Conservation (phyloP, 2,329 filamentous ascomycete genomes). For the Diplodia sapinea region DNA sequence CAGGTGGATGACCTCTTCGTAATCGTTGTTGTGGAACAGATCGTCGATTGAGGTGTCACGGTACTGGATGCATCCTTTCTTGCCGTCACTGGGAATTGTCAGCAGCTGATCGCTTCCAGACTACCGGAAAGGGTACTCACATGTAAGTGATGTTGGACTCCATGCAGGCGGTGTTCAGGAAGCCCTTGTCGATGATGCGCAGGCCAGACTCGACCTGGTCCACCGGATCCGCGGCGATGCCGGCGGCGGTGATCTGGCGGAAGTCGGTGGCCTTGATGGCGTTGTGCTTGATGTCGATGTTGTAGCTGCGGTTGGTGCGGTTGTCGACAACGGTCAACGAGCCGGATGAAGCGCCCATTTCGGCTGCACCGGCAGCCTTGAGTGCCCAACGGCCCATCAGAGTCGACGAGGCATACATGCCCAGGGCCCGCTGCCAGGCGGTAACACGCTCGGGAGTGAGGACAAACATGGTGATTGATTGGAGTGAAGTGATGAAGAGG, state of each 20-base stretch:
- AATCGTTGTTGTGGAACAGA: slow-evolving; percentile 50
- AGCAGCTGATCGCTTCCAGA: slow-evolving; percentile 38
- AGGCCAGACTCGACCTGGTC: slow-evolving; percentile 37
- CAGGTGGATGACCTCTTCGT: slow-evolving; percentile 58
- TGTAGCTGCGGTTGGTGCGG: slow-evolving; percentile 40
- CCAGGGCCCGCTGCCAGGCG: neutral
- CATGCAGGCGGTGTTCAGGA: slow-evolving; percentile 44
- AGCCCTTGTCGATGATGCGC: slow-evolving; percentile 44
- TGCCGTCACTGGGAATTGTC: slow-evolving; percentile 26
- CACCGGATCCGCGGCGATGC: slow-evolving; percentile 35
- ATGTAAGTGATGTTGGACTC: slow-evolving; percentile 39
- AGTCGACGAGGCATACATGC: neutral
- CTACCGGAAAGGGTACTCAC: neutral
- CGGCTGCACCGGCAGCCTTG: neutral
- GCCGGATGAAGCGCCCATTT: neutral
- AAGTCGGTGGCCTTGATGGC: slow-evolving; percentile 41
- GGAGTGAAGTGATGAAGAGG: neutral
- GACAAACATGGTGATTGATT: neutral
- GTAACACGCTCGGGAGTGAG: neutral
- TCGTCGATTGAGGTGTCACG: slow-evolving; percentile 7
- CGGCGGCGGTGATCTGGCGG: slow-evolving; percentile 37
- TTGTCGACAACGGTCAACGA: slow-evolving; percentile 2
- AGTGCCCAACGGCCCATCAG: neutral
- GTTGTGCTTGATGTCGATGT: slow-evolving; percentile 42
- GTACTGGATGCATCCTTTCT: slow-evolving; percentile 13